Evolutionary conservation across 768 basidiomycete species (phyloP), one percentile per base, ranked within the genome.

Genomic region (Rhodocollybia butyracea): DNA sequence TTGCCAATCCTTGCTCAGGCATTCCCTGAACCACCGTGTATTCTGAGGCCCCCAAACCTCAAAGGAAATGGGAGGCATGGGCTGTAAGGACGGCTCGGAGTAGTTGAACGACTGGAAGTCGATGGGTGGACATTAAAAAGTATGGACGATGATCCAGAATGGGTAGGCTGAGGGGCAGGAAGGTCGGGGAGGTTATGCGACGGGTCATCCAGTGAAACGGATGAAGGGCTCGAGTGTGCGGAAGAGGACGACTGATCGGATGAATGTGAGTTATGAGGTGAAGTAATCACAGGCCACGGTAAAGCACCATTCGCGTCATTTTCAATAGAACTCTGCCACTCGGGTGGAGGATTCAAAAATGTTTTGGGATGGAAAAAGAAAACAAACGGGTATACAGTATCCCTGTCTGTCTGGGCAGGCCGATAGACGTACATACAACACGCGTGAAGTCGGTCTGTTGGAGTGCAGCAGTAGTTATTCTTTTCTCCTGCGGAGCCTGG

Each of bases 11-110:
- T 77, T 79, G 61, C 71, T 76, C 40, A 78, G 61, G 46, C 68
- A 68, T 59, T 80, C 79, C 52, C 73, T 70, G 59, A 82, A 82
- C 81, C 82, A 82, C 11, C 81, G 75, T 8, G 81, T 81, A 59
- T 69, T 75, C 31, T 65, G 63, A 2, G 78, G 78, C 12, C 81
- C 82, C 81, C 82, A 82, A 19, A 68, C 66, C 6, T 75, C 70
- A 80, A 80, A 82, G 3, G 76, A 70, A 29, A 80, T 62, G 22
- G 59, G 38, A 38, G 58, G 21, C 57, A 60, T 50, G 55, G 45
- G 56, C 51, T 48, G 46, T 27, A 50, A 61, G 26, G 65, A 62
- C 46, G 62, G 68, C 39, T 60, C 64, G 48, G 24, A 41, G 52
- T 43, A 53, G 50, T 38, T 57, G 58, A 24, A 42, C 51, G 43